These are phyloP conservation scores for Boletus eberwhitei DNA, from an alignment of 768 basidiomycete genomes.

Conservation along the genomic window DNA sequence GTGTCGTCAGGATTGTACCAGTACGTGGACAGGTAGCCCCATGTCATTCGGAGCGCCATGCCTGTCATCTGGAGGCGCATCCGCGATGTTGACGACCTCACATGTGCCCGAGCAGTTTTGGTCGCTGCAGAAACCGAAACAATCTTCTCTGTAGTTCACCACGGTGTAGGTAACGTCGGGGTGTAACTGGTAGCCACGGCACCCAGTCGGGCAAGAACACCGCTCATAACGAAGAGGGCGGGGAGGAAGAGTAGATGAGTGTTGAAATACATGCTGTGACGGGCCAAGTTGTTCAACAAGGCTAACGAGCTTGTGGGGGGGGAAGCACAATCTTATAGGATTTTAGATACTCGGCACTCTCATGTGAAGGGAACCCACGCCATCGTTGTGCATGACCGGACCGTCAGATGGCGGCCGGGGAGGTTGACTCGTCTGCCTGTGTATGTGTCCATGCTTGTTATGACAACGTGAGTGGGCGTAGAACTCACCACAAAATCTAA, in stretches of 20 bases:
- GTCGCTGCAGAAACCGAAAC: not conserved
- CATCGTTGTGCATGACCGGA: not conserved
- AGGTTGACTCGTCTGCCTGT: not conserved
- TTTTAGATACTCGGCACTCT: not conserved
- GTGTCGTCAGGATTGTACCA: not conserved
- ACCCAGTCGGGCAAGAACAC: not conserved
- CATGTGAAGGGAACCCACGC: not conserved
- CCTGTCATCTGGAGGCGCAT: not conserved
- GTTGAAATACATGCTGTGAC: not conserved
- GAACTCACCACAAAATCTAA: not conserved
- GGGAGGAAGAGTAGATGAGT: not conserved
- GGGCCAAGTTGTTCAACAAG: not conserved
- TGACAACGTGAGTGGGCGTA: not conserved
- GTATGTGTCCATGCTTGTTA: not conserved
- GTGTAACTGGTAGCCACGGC: not conserved
- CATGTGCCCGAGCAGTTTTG: not conserved
- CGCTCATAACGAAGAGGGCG: not conserved
- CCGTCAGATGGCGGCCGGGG: not conserved
- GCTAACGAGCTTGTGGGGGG: not conserved
- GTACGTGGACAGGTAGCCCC: not conserved
- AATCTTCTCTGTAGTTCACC: too few relatives aligned
- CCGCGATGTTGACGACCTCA: not conserved
- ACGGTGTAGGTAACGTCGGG: not conserved
- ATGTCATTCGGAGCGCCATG: not conserved
- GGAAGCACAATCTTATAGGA: not conserved